Percentiles rank a stretch among this genome's conserved stretches.
Evolutionary conservation across 2,329 filamentous ascomycete genomes (phyloP).

Genomic region (Apiospora saccharicola): DNA sequence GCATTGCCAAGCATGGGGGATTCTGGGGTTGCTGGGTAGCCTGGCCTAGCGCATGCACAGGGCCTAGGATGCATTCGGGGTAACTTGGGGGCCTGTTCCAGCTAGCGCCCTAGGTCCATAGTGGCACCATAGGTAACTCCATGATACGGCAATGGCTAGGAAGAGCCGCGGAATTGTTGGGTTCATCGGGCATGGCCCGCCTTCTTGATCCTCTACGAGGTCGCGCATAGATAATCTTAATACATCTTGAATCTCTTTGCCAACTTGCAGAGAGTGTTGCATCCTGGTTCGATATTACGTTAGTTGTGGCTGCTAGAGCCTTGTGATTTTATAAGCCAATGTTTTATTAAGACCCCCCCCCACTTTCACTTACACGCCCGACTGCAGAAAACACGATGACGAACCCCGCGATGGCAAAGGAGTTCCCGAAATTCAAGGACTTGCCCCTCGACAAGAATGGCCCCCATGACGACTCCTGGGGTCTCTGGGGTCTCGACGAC

Average conservation of each 20-base stretch:
- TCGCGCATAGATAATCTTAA: background rate
- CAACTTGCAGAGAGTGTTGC: too few species aligned
- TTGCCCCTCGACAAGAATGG: constrained; percentile 20
- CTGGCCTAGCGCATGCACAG: background rate
- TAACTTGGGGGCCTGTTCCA: too few species aligned
- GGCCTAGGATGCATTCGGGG: too few species aligned
- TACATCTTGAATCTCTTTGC: background rate
- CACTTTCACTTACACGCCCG: background rate
- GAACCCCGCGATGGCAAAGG: background rate
- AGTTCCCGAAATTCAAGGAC: background rate
- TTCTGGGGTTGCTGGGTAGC: background rate
- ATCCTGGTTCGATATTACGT: too few species aligned
- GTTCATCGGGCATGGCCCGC: background rate
- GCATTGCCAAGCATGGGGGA: background rate
- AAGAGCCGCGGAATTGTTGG: background rate
- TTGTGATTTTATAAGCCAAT: too few species aligned
- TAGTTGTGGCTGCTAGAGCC: too few species aligned
- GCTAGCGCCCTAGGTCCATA: background rate
- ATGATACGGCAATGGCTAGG: background rate
- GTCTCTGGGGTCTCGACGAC: constrained; percentile 18
- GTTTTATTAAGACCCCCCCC: too few species aligned
- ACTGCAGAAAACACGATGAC: background rate
- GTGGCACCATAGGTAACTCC: background rate
- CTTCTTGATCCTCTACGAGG: background rate
- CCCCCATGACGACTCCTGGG: constrained; percentile 16